Percentiles rank a stretch among this genome's conserved stretches.
These are phyloP conservation scores for Kalanchoe fedtschenkoi DNA, from an alignment of 164 flowering plant genomes.

Conservation along the genomic window DNA sequence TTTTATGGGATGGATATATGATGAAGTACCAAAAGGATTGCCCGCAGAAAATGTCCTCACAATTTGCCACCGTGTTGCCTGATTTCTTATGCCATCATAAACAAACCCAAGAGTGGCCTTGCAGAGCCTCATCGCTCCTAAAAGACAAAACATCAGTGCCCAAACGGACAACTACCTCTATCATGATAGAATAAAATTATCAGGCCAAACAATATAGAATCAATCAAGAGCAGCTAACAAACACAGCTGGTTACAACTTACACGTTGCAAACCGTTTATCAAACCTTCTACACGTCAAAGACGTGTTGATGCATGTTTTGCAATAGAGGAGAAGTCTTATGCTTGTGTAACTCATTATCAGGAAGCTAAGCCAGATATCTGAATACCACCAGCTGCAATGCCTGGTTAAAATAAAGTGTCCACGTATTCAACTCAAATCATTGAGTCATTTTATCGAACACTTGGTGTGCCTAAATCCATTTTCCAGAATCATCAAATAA, in stretches of 20 bases:
- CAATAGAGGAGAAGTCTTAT: neutral
- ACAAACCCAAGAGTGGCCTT: neutral
- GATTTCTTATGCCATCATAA: neutral
- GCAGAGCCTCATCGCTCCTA: neutral
- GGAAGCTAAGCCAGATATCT: neutral
- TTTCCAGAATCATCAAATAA: neutral
- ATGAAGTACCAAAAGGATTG: constrained; percentile 15
- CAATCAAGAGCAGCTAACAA: neutral
- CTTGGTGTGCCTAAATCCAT: neutral
- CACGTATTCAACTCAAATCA: neutral
- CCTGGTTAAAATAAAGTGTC: neutral
- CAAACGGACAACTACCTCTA: no score
- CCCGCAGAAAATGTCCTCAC: constrained; percentile 10
- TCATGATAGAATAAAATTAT: neutral
- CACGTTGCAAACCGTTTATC: no score
- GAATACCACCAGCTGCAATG: neutral
- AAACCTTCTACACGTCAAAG: no score
- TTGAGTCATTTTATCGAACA: constrained; percentile 9
- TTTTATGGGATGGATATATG: neutral
- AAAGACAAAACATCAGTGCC: no score
- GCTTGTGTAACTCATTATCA: neutral
- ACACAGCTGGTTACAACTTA: neutral
- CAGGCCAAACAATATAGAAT: neutral
- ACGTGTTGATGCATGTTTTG: neutral
- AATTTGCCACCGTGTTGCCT: neutral